Base-by-base conservation (phyloP, 2,329 filamentous ascomycete genomes). In the Seiridium unicorne region DNA sequence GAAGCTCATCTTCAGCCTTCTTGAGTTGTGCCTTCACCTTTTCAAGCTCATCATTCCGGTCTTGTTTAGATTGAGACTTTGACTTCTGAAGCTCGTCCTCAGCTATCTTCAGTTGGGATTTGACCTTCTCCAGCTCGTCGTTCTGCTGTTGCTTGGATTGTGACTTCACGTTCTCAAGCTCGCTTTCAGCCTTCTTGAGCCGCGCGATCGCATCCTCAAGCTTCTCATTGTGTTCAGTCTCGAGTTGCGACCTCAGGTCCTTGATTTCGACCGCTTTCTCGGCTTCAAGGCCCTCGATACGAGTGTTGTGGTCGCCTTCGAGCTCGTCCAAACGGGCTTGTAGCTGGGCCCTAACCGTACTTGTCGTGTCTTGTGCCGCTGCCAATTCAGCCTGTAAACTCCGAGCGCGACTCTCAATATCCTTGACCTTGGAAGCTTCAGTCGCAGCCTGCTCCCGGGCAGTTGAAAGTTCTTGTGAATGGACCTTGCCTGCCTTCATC, bases 401-500 rank as follows among this genome's bases (percentile, higher is more conserved):
- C 66, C 65, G 48, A 75, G 49, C 46, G 71, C 51, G 36, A 13
- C 6, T 53, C 26, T 55, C 40, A n/a, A 38, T 38, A 7, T 42
- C 40, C 38, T 55, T 42, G 36, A 42, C 36, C 13, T 55, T 0
- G 59, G 61, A 11, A 63, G 65, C 32, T 62, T 63, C 36, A 53
- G 6, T 64, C 66, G 71, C 73, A 49, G 72, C 67, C 60, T 82
- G 79, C 53, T 84, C 79, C 56, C 81, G 81, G 3, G 82, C 77
- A 9, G 79, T 79, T 64, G 89, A 81, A 1, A 89, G 70, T 64
- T 90, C 88, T 64, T 86, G 81, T 0, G 78, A 70, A 66, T 85
- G 85, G 61, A 82, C 80, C 69, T 88, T 89, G 68, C 81, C 84
- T 48, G 82, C 81, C 78, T 87, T 88, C 72, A 85, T 80, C 10